These are phyloP conservation scores for Suillus ampliporus DNA, from an alignment of 768 basidiomycete genomes.

Conservation along the genomic window DNA sequence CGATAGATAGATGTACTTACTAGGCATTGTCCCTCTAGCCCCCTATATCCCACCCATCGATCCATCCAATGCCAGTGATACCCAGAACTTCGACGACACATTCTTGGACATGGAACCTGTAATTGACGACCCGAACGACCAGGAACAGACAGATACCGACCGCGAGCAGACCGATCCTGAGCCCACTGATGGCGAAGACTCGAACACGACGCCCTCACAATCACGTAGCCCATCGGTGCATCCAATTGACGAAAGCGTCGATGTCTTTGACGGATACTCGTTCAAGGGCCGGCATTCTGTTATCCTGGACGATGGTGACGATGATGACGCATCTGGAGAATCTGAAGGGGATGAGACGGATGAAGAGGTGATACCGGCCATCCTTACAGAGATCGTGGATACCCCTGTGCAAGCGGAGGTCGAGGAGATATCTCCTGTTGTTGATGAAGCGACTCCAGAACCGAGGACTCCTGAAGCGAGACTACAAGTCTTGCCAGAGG, in stretches of 20 bases:
- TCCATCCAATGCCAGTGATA: conserved; percentile 91
- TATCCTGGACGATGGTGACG: conserved; percentile 74
- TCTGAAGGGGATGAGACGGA: conserved; percentile 41
- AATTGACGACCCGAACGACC: conserved; percentile 76
- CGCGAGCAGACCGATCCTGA: conserved; percentile 72
- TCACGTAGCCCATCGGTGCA: conserved; percentile 78
- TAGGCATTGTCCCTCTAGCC: conserved; percentile 50
- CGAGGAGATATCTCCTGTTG: conserved; percentile 34
- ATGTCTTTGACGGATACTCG: conserved; percentile 94
- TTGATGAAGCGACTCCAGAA: conserved; percentile 47
- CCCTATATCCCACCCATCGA: conserved; percentile 94
- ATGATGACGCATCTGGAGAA: conserved; percentile 52
- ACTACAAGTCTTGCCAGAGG: conserved; percentile 40
- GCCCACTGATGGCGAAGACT: conserved; percentile 75
- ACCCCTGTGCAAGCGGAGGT: conserved; percentile 32
- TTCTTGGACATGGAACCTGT: conserved; percentile 96
- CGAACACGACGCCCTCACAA: conserved; percentile 79
- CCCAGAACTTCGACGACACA: conserved; percentile 96
- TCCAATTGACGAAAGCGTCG: conserved; percentile 58
- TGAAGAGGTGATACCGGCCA: conserved; percentile 43
- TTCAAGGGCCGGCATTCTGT: conserved; percentile 89
- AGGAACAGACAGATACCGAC: conserved; percentile 67
- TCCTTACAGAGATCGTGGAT: conserved; percentile 23
- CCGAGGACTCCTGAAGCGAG: conserved; percentile 82
- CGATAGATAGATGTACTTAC: conserved; percentile 17